Conservation (phyloP, 495 filamentous ascomycete species). For the Aspergillus cristatus region DNA sequence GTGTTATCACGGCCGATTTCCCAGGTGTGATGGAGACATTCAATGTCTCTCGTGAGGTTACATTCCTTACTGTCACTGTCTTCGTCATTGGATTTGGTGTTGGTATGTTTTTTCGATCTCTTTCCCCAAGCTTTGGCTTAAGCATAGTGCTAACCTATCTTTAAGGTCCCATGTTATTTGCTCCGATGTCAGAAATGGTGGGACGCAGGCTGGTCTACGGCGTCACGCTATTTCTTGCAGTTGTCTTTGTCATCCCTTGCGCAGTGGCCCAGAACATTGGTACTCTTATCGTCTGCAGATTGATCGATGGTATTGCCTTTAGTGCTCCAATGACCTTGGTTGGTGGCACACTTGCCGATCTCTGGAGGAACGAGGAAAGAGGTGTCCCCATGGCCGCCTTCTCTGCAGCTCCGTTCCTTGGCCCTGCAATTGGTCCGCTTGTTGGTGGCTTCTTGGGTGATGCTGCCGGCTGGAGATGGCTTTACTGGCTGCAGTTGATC, state of each 20-base stretch:
- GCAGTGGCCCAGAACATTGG: constrained; percentile 65
- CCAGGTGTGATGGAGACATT: constrained; percentile 51
- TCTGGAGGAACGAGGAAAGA: constrained; percentile 74
- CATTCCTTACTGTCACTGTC: constrained; percentile 56
- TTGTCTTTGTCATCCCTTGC: constrained; percentile 70
- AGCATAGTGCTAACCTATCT: constrained; percentile 9
- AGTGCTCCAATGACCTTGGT: constrained; percentile 78
- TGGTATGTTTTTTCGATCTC: constrained; percentile 41
- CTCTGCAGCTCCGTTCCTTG: constrained; percentile 68
- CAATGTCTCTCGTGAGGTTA: constrained; percentile 54
- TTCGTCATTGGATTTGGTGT: constrained; percentile 77
- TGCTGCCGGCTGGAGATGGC: constrained; percentile 67
- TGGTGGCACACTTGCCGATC: constrained; percentile 69
- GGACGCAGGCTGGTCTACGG: constrained; percentile 60
- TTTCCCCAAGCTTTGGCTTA: not conserved
- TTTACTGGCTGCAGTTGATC: constrained; percentile 79
- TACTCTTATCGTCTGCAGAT: constrained; percentile 62
- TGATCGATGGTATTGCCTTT: constrained; percentile 74
- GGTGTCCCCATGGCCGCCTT: constrained; percentile 85
- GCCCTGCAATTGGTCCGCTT: constrained; percentile 64
- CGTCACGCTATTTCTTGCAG: constrained; percentile 47
- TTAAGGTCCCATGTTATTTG: constrained; percentile 67
- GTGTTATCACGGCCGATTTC: constrained; percentile 61
- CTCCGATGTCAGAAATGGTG: constrained; percentile 63
- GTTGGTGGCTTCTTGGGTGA: constrained; percentile 67